Base-by-base conservation (phyloP, 768 basidiomycete genomes). In the Leccinum obscurum region DNA sequence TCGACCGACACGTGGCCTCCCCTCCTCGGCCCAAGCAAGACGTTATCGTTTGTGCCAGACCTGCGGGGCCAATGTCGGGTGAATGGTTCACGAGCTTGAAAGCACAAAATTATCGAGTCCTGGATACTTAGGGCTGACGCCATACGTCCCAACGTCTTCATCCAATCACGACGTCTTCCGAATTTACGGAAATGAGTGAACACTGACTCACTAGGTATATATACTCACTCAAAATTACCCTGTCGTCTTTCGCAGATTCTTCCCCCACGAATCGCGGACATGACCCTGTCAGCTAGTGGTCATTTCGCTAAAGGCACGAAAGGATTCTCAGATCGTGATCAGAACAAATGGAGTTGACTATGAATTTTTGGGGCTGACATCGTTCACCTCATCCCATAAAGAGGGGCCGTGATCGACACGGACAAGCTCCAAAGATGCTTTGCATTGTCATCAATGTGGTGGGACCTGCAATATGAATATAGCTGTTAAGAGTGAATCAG, bases 181-280 rank as follows among this genome's bases (percentile, higher is more conserved):
- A 53, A 35, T 39, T n/a, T 51, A 11, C 44, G 59, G 56, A 56
- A 51, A 62, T 66, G 59, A 46, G 48, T 49, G 20, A 62, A 55
- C 6, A 28, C 3, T 14, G 24, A 24, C 39, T 39, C 39, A 17
- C 17, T 39, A 39, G 39, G 17, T 17, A 41, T 41, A 41, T n/a
- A 20, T 6, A 41, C 39, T 17, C 39, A 17, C 39, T 17, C 39
- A 17, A 32, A 30, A 30, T 30, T 30, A 30, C 9, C 30, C 30
- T 30, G 9, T 30, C 30, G n/a, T 34, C 37, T 17, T 39, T 5
- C 20, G 14, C 6, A 26, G 7, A 28, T 17, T 37, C 26, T 22
- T 22, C 52, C 48, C 17, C 41, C 37, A 37, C 11, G 39, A 32
- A 41, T 41, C 30, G 34, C 28, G 44, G 41, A 46, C 28, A 26